These are phyloP conservation scores for Cercospora citrullina DNA, from an alignment of 2,329 filamentous ascomycete genomes.

Conservation along the genomic window DNA sequence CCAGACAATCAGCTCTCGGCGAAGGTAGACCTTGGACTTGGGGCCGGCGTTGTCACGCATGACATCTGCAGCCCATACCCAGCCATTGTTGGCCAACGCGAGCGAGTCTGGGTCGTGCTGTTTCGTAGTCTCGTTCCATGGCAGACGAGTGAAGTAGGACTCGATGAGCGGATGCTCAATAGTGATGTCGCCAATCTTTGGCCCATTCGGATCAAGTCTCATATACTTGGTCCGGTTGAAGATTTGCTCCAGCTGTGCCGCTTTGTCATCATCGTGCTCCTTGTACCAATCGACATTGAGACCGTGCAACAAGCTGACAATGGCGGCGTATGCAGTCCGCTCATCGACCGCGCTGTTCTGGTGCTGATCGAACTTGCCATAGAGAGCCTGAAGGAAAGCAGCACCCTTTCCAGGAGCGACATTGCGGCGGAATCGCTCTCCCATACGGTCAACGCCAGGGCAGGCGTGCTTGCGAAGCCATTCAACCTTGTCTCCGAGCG, in stretches of 20 bases:
- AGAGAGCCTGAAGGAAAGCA: slow-evolving; percentile 65
- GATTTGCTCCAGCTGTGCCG: slow-evolving; percentile 83
- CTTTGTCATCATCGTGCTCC: slow-evolving; percentile 83
- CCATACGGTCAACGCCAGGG: slow-evolving; percentile 69
- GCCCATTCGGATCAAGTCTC: slow-evolving; percentile 87
- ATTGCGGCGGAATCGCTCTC: slow-evolving; percentile 72
- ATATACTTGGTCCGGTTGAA: slow-evolving; percentile 95
- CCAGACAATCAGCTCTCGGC: slow-evolving; percentile 95
- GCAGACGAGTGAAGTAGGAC: slow-evolving; percentile 89
- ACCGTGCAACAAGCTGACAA: slow-evolving; percentile 68
- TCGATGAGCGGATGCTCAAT: slow-evolving; percentile 80
- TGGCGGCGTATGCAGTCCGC: slow-evolving; percentile 56
- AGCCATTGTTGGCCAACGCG: slow-evolving; percentile 91
- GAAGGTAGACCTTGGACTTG: slow-evolving; percentile 86
- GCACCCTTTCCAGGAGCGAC: slow-evolving; percentile 71
- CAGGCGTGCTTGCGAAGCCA: slow-evolving; percentile 71
- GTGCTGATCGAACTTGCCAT: slow-evolving; percentile 65
- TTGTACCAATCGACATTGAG: slow-evolving; percentile 86
- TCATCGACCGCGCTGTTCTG: slow-evolving; percentile 52
- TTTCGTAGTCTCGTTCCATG: slow-evolving; percentile 72
- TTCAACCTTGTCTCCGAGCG: slow-evolving; percentile 59
- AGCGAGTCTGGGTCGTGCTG: slow-evolving; percentile 75
- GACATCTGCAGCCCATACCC: slow-evolving; percentile 98
- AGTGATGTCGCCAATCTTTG: slow-evolving; percentile 78
- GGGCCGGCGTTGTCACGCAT: slow-evolving; percentile 91